Conservation (phyloP, 768 basidiomycete genomes). For the Suillus bovinus region DNA sequence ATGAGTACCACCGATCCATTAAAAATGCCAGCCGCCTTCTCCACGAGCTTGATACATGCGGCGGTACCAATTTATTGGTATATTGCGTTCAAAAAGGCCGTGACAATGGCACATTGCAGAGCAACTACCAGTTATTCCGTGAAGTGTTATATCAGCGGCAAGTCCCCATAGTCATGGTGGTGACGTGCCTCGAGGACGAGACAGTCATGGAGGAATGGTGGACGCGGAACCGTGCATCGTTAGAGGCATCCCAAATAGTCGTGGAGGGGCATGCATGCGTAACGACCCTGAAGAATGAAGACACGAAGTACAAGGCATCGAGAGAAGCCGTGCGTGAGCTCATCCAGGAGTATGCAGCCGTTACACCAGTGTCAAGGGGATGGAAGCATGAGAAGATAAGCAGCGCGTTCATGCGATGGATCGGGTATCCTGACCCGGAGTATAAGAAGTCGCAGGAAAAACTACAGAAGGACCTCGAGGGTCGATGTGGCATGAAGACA, state of each 20-base stretch:
- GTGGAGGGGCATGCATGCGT: conserved; percentile 42
- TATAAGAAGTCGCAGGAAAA: background rate
- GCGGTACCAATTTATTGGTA: conserved; percentile 35
- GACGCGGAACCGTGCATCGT: conserved; percentile 27
- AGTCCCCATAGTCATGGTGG: conserved; percentile 41
- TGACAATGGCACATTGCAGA: conserved; percentile 29
- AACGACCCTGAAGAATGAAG: conserved; percentile 34
- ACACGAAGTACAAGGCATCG: conserved; percentile 37
- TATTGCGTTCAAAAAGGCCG: conserved; percentile 39
- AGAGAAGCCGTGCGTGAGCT: conserved; percentile 25
- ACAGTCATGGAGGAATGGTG: conserved; percentile 38
- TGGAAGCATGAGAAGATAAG: background rate
- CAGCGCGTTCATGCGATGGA: background rate
- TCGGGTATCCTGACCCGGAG: background rate
- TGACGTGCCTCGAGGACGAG: conserved; percentile 43
- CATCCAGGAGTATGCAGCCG: background rate
- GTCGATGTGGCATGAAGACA: background rate
- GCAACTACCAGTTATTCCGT: conserved; percentile 42
- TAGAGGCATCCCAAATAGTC: conserved; percentile 26
- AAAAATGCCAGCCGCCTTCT: conserved; percentile 30
- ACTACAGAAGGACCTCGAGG: background rate
- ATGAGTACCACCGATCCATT: conserved; percentile 28
- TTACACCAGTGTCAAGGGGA: background rate
- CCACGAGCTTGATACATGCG: conserved; percentile 22
- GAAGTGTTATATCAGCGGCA: conserved; percentile 39